Evolutionary conservation across 257 asterid genomes (phyloP), one percentile per base, ranked within the genome.

Genomic region (Apocynum venetum): DNA sequence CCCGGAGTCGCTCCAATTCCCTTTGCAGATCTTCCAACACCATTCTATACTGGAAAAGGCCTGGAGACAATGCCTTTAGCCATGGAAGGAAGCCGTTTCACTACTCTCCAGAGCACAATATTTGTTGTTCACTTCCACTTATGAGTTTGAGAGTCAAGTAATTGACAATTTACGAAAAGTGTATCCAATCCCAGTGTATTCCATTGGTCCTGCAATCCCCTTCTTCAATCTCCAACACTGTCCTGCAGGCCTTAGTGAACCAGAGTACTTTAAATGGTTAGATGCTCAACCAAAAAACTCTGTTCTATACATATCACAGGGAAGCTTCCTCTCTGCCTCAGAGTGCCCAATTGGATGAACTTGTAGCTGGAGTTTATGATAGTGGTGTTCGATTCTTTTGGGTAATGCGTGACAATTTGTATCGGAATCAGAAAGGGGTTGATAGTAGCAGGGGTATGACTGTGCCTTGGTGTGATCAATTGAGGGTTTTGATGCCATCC

Each of bases 401-500:
- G 95, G 93, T 85, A 47, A 79, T 86, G 0, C 85, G 91, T 0
- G 86, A 83, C 0, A 89, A 83, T 55, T 79, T 77, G 12, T 57
- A 11, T 0, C 5, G 67, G 17, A 31, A 81, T 65, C 43, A 72
- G 53, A 65, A 71, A 51, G 53, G 36, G 43, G 77, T 76, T 10
- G 72, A 69, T 44, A 35, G 49, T 10, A 65, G 12, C 47, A 71
- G 55, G 2, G 97, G 97, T 46, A 10, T 91, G 47, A 73, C 88
- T 5, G 93, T 92, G 65, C 90, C 83, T 5, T 92, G 96, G 96
- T 87, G 92, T 35, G 89, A 89, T 77, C 97, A 93, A 61, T 8
- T 83, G 76, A 84, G 76, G 76, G 94, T 93, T n/a, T 80, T 91
- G n/a, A 4, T 69, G 78, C 35, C 96, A 90, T 67, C 80, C 87